A percentile compares a stretch with the other conserved stretches of the same genome.
These are phyloP conservation scores for Globisporangium viniferum DNA, from an alignment of 352 stramenopile species.

Conservation along the genomic window DNA sequence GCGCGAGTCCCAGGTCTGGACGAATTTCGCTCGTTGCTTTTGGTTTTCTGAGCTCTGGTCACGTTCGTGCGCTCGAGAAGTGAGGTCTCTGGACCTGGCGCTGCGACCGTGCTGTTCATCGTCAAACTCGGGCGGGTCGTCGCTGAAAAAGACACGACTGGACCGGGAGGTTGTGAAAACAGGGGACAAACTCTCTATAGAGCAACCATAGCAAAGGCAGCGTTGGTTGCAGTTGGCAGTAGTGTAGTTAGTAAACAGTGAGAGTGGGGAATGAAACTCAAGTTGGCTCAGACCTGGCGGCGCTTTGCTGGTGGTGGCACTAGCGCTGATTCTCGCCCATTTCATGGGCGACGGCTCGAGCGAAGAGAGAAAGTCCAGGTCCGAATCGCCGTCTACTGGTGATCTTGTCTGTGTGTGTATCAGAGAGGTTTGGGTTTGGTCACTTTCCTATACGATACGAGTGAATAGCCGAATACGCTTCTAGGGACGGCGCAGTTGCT, in stretches of 20 bases:
- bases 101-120: background rate
- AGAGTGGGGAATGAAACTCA: background rate
- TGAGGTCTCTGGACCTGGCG: background rate
- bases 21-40: background rate
- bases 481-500: too few relatives aligned
- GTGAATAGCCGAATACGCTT: background rate
- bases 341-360: constrained; percentile 5
- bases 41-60: background rate
- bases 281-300: background rate
- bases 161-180: constrained; percentile 14
- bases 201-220: background rate
- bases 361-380: constrained; percentile 6
- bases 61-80: background rate
- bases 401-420: background rate
- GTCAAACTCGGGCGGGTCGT: background rate
- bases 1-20: constrained; percentile 9
- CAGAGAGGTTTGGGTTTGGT: background rate
- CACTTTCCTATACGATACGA: background rate
- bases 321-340: background rate
- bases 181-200: constrained; percentile 18
- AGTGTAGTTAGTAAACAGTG: background rate
- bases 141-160: constrained; percentile 2
- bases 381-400: background rate
- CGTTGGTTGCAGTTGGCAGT: background rate
- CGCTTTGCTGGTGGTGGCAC: background rate